Evolutionary conservation across 73 alveolate genomes (phyloP), one percentile per base, ranked within the genome.

Genomic region (Paraurostyla sp.): DNA sequence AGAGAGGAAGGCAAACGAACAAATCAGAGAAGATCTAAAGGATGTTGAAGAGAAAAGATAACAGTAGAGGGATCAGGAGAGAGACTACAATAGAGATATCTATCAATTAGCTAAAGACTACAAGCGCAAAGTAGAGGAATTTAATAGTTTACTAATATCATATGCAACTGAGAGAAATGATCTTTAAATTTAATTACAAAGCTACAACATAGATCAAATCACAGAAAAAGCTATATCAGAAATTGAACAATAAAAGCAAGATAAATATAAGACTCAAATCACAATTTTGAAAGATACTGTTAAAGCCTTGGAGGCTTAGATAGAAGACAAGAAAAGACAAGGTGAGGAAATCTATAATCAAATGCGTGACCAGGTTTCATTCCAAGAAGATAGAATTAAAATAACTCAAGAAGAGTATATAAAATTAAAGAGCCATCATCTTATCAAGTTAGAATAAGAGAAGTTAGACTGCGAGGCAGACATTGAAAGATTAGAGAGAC

Each of bases 51-150:
- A 45, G 4, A 49, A 73, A 29, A 49, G 86, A 48, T 29, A 73
- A n/a, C 20, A 78, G 29, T 25, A 36, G 63, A 51, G 25, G 38
- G 89, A 78, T 36, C 40, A 78, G 46, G 89, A 78, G 49, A 25
- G 89, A 1, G 89, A 78, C 40, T 78, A 23, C 29, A 78, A 78
- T 27, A 59, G 89, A n/a, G 89, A 78, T 36, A 78, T 78, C 6
- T 78, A 51, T 36, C 42, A 54, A 23, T 20, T 78, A 4, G 89
- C 89, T 51, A 50, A 78, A 22, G 78, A 50, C 60, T 78, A 51
- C 50, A 50, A 78, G 60, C 33, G 89, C 6, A 78, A 78, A 78
- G 89, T 78, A 11, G 78, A 78, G 18, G 89, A 78, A 35, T 51
- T 78, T 78, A 54, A 78, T 54, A 52, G 62, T 32, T 32, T 78